These are phyloP conservation scores for Auricularia sp. DNA, from an alignment of 768 basidiomycete species.

Conservation along the genomic window DNA sequence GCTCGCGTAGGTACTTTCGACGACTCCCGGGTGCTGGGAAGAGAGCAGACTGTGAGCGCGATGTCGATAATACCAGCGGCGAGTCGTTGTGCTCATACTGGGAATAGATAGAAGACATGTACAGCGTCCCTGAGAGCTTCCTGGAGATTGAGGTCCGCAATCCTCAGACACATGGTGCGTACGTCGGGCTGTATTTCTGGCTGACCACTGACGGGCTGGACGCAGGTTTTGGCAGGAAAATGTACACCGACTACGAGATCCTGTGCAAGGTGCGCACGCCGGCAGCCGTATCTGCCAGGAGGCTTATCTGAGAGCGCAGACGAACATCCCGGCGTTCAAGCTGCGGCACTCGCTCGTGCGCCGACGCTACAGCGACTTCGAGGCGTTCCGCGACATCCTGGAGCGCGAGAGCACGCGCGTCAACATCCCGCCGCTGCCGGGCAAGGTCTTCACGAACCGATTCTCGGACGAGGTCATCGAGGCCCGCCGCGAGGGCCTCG, in stretches of 20 bases:
- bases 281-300: background rate
- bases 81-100: slow-evolving; percentile 6
- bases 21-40: slow-evolving; percentile 25
- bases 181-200: background rate
- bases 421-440: slow-evolving; percentile 94
- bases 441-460: slow-evolving; percentile 96
- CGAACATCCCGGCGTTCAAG: slow-evolving; percentile 98
- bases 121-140: slow-evolving; percentile 92
- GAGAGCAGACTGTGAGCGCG: slow-evolving; percentile 30
- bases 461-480: slow-evolving; percentile 99
- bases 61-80: background rate
- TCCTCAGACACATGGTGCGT: slow-evolving; percentile 89
- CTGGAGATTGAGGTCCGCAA: slow-evolving; percentile 96
- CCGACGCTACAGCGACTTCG: slow-evolving; percentile 85
- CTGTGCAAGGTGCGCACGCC: slow-evolving; percentile 71
- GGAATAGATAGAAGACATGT: slow-evolving; percentile 92
- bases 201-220: background rate
- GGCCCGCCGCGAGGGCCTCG: slow-evolving; percentile 79
- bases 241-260: slow-evolving; percentile 99
- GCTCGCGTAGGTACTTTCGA: slow-evolving; percentile 32
- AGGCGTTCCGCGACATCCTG: slow-evolving; percentile 95
- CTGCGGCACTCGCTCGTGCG: slow-evolving; percentile 85
- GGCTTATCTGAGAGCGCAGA: slow-evolving; percentile 36
- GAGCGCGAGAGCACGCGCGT: slow-evolving; percentile 95
- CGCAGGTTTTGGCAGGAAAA: slow-evolving; percentile 89